Conservation (phyloP, 352 stramenopile genomes). For the Globisporangium middletonii region DNA sequence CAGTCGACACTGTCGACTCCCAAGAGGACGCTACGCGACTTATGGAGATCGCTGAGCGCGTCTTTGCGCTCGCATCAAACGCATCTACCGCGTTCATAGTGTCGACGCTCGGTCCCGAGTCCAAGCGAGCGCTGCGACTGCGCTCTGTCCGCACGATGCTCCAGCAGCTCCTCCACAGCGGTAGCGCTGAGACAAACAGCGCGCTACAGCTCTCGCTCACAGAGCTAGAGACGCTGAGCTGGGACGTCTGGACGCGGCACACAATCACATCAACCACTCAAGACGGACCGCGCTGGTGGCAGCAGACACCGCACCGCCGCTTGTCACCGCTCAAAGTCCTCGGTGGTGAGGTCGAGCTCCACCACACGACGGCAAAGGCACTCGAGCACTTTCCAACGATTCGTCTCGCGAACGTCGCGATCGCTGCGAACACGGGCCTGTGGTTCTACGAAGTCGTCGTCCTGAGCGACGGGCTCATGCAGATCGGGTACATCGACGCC, state of each 20-base stretch:
- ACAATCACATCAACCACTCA: neutral
- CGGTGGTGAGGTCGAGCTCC: constrained; percentile 64
- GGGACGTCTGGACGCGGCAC: constrained; percentile 7
- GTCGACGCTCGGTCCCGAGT: constrained; percentile 19
- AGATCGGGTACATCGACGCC: constrained; percentile 91
- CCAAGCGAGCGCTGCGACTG: constrained; percentile 29
- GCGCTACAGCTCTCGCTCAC: constrained; percentile 3
- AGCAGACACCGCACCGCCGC: constrained; percentile 6
- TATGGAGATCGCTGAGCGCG: constrained; percentile 6
- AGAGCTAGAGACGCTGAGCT: constrained; percentile 31
- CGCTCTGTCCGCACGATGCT: constrained; percentile 21
- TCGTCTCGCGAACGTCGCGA: constrained; percentile 31
- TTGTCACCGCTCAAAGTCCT: constrained; percentile 38
- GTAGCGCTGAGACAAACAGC: neutral
- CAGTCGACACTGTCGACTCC: no score
- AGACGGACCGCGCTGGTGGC: constrained; percentile 15
- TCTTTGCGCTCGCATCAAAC: constrained; percentile 26
- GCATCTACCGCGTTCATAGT: constrained; percentile 9
- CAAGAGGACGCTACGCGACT: neutral
- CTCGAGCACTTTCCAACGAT: constrained; percentile 82
- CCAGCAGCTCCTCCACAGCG: constrained; percentile 13
- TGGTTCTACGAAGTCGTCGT: constrained; percentile 91
- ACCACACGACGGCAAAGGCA: constrained; percentile 44
- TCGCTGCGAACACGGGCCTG: constrained; percentile 51
- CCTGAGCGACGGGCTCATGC: constrained; percentile 87